Evolutionary conservation across 257 asterid genomes (phyloP).

Genomic region (Solanum tarapatanum): DNA sequence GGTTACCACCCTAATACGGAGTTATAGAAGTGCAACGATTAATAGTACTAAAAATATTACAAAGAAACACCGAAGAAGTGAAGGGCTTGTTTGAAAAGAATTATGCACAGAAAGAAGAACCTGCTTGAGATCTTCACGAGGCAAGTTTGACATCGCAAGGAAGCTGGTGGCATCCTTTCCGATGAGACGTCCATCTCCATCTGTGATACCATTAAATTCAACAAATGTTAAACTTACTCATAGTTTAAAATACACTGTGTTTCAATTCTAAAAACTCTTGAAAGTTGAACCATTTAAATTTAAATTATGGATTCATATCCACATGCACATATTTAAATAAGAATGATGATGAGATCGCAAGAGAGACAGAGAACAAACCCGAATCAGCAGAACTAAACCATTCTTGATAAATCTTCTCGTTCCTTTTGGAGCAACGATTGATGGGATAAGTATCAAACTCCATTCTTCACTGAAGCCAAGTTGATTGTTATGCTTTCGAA

Average conservation of each 20-base stretch:
- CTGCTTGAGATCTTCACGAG: constrained; percentile 95
- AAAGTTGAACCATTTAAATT: not conserved
- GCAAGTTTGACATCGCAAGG: constrained; percentile 67
- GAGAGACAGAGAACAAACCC: constrained; percentile 19
- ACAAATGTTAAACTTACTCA: not conserved
- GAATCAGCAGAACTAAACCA: constrained; percentile 86
- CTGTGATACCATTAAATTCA: constrained; percentile 18
- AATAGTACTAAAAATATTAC: not conserved
- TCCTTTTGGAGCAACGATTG: constrained; percentile 65
- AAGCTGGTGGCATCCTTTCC: constrained; percentile 86
- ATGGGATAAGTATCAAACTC: constrained; percentile 76
- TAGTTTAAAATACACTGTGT: not conserved
- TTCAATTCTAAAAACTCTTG: not conserved
- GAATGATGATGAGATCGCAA: not conserved
- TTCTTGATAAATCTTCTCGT: constrained; percentile 67
- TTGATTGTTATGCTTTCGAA: not conserved
- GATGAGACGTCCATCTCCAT: constrained; percentile 83
- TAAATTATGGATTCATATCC: not conserved
- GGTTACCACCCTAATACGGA: not conserved
- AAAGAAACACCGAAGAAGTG: not conserved
- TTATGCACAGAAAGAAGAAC: constrained; percentile 8
- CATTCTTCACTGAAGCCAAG: constrained; percentile 24
- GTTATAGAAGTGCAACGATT: not conserved
- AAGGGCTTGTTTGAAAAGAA: not conserved
- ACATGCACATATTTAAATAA: not conserved